These are phyloP conservation scores for Cercospora zeina DNA, from an alignment of 2,329 filamentous ascomycete species.

Conservation along the genomic window DNA sequence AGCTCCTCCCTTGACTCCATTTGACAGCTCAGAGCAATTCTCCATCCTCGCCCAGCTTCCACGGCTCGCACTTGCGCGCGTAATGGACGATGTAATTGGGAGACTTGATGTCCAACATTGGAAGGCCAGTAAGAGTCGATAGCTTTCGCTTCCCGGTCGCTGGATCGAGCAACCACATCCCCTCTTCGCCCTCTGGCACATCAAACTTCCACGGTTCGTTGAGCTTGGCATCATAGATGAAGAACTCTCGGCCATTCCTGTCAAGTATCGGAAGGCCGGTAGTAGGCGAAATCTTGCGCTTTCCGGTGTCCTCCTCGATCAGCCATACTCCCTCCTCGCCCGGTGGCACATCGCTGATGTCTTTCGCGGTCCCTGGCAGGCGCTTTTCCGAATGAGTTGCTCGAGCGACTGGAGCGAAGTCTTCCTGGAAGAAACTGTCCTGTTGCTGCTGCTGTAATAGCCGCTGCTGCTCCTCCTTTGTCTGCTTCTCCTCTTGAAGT, in stretches of 20 bases:
- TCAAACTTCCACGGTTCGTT: conserved; percentile 9
- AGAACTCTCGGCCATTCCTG: conserved; percentile 1
- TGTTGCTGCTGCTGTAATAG: not conserved
- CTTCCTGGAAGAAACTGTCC: not conserved
- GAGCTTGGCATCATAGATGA: not conserved
- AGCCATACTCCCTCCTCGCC: conserved; percentile 11
- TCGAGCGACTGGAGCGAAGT: not conserved
- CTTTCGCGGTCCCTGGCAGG: not conserved
- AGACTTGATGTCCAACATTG: conserved; percentile 4
- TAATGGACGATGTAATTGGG: not conserved
- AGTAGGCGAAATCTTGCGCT: not conserved
- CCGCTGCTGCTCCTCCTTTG: not conserved
- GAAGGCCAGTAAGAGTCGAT: not conserved
- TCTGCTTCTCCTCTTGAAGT: not conserved
- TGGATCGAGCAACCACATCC: conserved; percentile 6
- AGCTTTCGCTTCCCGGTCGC: conserved; percentile 3
- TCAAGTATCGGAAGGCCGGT: conserved; percentile 10
- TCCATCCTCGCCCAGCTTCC: not conserved
- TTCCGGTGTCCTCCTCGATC: not conserved
- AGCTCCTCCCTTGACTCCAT: no score
- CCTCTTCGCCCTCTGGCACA: conserved; percentile 6
- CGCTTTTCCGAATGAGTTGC: not conserved
- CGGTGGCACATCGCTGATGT: conserved; percentile 6
- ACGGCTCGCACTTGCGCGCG: conserved; percentile 3
- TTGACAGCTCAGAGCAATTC: not conserved